Base-by-base conservation (phyloP, 108 stramenopile genomes). In the Skeletonema menzelii region DNA sequence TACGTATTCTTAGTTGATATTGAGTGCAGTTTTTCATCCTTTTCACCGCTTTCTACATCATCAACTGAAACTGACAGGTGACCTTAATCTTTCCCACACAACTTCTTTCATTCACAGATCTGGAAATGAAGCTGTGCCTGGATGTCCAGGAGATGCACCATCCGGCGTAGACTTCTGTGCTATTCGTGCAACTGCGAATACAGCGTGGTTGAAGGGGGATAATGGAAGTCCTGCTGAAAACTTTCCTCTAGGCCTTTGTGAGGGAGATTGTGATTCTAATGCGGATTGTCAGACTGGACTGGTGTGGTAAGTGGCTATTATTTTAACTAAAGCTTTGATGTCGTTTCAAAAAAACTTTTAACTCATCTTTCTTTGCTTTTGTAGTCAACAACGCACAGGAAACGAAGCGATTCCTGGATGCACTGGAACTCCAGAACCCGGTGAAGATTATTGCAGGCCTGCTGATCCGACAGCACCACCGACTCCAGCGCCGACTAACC, bases 221-320 rank as follows among this genome's bases (percentile, higher is more conserved):
- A 47, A 47, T 67, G 66, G 66, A 14, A 47, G 20, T 27, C 66
- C 66, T 3, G 17, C 44, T 26, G 47, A 3, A 2, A 31, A 30
- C 49, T 67, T 67, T 3, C 69, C 69, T 5, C 60, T 70, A 12
- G 69, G 69, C 10, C 42, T 44, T 13, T 70, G 69, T 30, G 63
- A 70, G 3, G 69, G 69, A 15, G 69, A 70, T 22, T 70, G 69
- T 40, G 69, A 70, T 30, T 5, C 17, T 1, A 35, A 70, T 27
- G 26, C 63, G 28, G 27, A 67, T 20, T 67, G 66, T 35, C 44
- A 47, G 49, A 0, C 49, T 22, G 49, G 49, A 1, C 49, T 53
- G 7, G 17, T 53, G 0, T 53, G 47, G 46, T 46, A 46, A 19
- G 46, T 46, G 46, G 15, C n/a, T n/a, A n/a, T n/a, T n/a, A n/a